Evolutionary conservation across 139 green algal genomes (phyloP), one percentile per base, ranked within the genome.

Genomic region (Ettlia oleoabundans): DNA sequence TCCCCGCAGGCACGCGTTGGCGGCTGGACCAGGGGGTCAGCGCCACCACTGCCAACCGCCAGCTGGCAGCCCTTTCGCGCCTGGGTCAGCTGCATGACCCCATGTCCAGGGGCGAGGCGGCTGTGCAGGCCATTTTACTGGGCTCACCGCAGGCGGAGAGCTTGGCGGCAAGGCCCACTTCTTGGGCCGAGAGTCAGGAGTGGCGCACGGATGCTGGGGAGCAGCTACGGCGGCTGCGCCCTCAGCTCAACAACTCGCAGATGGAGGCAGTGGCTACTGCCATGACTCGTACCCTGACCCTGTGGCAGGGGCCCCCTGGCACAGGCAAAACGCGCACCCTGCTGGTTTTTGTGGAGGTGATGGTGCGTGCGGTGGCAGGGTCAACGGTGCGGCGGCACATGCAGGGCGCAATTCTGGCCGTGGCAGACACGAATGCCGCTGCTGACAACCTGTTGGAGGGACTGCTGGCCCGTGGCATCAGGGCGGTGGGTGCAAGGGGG

Each of bases 371-470:
- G 24, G 55, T 62, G 37, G 33, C 47, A 32, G 52, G 42, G 15
- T 35, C 35, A 13, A 21, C 53, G 42, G 67, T 15, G 30, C 35
- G 26, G 3, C 62, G 35, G 24, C n/a, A 10, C 19, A 30, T n/a
- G 24, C 37, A 78, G 55, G 64, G 42, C 24, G 24, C 66, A n/a
- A 64, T 97, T 30, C 88, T 97, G 47, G 93, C 91, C 0, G 88
- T 86, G 42, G 91, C 87, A 4, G 92, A 95, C 78, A 97, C 93
- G 70, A 97, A 97, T 43, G 94, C 94, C 2, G 95, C 96, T 4
- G 92, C 93, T 0, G 95, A 98, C 86, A 99, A 99, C 89, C 62
- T 98, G 43, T 83, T 98, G 35, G 90, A 96, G 74, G 96, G 96
- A 9, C 82, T 98, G 66, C 47, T 71, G 10, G 7, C 22, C 4